A percentile compares a stretch with the other conserved stretches of the same genome.
Conservation (phyloP, 805 yeast species). For the Pichia membranifaciens region DNA sequence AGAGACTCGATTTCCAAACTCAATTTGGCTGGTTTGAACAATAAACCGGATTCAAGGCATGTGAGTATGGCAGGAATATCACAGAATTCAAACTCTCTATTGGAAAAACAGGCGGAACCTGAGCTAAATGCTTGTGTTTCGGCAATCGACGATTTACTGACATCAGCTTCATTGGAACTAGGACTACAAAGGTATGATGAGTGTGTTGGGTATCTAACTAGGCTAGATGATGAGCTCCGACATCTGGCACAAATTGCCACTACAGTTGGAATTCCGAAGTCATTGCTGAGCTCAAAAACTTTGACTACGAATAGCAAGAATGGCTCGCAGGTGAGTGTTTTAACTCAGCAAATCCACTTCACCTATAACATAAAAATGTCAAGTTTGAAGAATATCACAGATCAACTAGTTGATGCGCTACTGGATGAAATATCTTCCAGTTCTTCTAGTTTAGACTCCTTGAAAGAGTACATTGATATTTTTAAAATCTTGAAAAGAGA, state of each 20-base stretch:
- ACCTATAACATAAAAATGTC: conserved; percentile 15
- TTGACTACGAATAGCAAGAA: conserved; percentile 15
- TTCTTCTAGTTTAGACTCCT: conserved; percentile 15
- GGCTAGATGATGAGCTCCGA: conserved; percentile 21
- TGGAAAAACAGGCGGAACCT: conserved; percentile 20
- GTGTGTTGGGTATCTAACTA: conserved; percentile 33
- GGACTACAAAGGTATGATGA: conserved; percentile 42
- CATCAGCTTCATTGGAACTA: conserved; percentile 44
- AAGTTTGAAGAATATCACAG: conserved; percentile 23
- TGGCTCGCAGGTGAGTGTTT: conserved; percentile 12
- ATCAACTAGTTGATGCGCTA: conserved; percentile 18
- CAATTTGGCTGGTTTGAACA: conserved; percentile 29
- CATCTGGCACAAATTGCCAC: conserved; percentile 7
- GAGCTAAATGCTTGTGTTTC: conserved; percentile 18
- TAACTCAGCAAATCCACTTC: conserved; percentile 13
- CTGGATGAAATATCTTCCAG: conserved; percentile 22
- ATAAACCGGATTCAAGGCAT: conserved; percentile 45
- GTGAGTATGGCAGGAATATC: conserved; percentile 34
- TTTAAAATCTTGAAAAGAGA: conserved; percentile 36
- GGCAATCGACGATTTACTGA: conserved; percentile 41
- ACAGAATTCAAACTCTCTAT: conserved; percentile 2
- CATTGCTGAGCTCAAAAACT: conserved; percentile 16
- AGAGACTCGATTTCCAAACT: conserved; percentile 38
- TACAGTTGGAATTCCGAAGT: conserved; percentile 9
- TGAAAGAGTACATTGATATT: conserved; percentile 24